A percentile compares a stretch with the other conserved stretches of the same genome.
Evolutionary conservation across 805 yeast genomes (phyloP).

Genomic region (Candida dajiaensis): DNA sequence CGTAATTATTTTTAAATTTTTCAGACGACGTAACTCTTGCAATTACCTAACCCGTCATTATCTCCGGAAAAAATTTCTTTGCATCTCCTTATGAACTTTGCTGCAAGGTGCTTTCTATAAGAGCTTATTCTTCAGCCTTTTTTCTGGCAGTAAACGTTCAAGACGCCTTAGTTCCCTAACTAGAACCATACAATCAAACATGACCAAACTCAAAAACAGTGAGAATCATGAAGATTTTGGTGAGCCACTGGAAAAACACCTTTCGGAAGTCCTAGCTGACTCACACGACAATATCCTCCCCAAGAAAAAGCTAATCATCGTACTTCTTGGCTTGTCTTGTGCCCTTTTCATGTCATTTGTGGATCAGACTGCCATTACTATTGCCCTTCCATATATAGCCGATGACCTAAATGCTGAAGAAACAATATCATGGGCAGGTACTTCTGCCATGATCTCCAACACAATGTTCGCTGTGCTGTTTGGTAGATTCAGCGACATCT

Average conservation of each 20-base stretch:
- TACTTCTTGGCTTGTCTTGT: conserved; percentile 3
- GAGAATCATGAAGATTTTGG: not conserved
- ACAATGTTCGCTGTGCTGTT: conserved; percentile 45
- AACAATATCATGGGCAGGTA: conserved; percentile 56
- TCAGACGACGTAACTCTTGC: too few relatives aligned
- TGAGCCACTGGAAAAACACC: not conserved
- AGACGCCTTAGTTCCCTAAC: not conserved
- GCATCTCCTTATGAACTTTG: too few relatives aligned
- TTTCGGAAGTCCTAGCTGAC: conserved; percentile 27
- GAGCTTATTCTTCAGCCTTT: not conserved
- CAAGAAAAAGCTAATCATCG: conserved; percentile 2
- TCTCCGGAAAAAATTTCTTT: not conserved
- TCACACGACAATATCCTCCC: conserved; percentile 9
- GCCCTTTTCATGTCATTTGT: conserved; percentile 7
- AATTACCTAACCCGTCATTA: not conserved
- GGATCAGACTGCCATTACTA: conserved; percentile 9
- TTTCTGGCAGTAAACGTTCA: not conserved
- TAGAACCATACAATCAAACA: not conserved
- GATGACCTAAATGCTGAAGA: conserved; percentile 38
- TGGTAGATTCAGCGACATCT: conserved; percentile 51
- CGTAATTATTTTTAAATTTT: too few relatives aligned
- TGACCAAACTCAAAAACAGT: not conserved
- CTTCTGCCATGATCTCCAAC: conserved; percentile 45
- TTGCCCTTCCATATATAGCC: conserved; percentile 34
- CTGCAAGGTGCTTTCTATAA: too few relatives aligned